Evolutionary conservation across 305 asterid genomes (phyloP).

Genomic region (Solanum chacoense): DNA sequence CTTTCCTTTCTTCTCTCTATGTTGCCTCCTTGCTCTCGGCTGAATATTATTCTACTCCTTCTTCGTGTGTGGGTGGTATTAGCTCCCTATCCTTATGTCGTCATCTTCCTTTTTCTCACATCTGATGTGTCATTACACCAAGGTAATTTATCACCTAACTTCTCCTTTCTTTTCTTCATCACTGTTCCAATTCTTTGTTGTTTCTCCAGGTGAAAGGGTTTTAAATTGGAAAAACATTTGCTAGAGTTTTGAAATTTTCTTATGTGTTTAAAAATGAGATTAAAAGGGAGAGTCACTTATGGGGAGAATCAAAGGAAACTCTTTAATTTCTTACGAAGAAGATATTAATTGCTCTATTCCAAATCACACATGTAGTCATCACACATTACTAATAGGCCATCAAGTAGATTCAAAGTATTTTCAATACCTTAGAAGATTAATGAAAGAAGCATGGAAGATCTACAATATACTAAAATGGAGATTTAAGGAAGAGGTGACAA

Average conservation of each 20-base stretch:
- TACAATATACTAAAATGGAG: neutral
- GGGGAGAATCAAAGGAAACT: neutral
- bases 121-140: neutral
- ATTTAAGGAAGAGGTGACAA: neutral
- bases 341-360: neutral
- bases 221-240: neutral
- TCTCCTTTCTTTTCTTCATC: neutral
- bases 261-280: neutral
- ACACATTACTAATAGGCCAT: neutral
- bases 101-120: neutral
- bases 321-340: neutral
- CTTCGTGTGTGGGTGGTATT: neutral
- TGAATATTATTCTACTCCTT: neutral
- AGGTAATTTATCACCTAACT: neutral
- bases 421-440: neutral
- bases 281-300: neutral
- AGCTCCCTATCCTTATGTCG: neutral
- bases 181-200: neutral
- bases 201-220: neutral
- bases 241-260: neutral
- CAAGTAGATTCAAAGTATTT: neutral
- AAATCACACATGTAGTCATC: neutral
- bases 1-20: neutral
- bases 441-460: neutral
- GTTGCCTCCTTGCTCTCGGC: neutral